These are phyloP conservation scores for Gautieria morchelliformis DNA, from an alignment of 768 basidiomycete genomes.

Conservation along the genomic window DNA sequence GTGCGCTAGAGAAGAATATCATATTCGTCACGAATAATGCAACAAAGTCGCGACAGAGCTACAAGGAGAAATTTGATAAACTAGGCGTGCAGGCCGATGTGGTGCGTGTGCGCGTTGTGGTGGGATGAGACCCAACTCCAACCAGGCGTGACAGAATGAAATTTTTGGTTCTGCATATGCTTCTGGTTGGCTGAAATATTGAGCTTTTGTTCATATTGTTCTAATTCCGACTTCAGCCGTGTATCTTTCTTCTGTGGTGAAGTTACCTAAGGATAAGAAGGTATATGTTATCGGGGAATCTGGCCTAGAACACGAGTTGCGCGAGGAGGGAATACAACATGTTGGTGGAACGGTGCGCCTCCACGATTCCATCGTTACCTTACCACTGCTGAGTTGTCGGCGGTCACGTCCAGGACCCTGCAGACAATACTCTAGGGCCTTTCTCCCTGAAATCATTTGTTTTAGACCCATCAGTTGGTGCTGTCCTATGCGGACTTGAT, in stretches of 20 bases:
- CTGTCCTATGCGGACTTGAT: slow-evolving; percentile 92
- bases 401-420: slow-evolving; percentile 55
- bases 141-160: slow-evolving; percentile 59
- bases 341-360: slow-evolving; percentile 75
- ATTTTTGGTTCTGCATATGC: slow-evolving; percentile 94
- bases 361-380: background rate
- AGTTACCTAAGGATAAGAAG: slow-evolving; percentile 83
- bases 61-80: slow-evolving; percentile 87
- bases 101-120: slow-evolving; percentile 30
- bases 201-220: background rate
- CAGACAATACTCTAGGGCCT: slow-evolving; percentile 63
- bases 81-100: slow-evolving; percentile 78
- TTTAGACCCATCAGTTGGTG: slow-evolving; percentile 72
- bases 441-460: slow-evolving; percentile 64
- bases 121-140: background rate
- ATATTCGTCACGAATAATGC: slow-evolving; percentile 98
- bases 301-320: slow-evolving; percentile 89
- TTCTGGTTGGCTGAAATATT: slow-evolving; percentile 25
- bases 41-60: slow-evolving; percentile 78
- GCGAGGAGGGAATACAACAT: slow-evolving; percentile 72
- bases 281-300: slow-evolving; percentile 92
- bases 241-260: slow-evolving; percentile 81
- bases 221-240: slow-evolving; percentile 26
- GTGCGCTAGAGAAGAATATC: slow-evolving; percentile 59
- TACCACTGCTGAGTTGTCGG: slow-evolving; percentile 1